phyloP scores from a whole-genome alignment of 345 rosid species.

The Syzygium grande region DNA sequence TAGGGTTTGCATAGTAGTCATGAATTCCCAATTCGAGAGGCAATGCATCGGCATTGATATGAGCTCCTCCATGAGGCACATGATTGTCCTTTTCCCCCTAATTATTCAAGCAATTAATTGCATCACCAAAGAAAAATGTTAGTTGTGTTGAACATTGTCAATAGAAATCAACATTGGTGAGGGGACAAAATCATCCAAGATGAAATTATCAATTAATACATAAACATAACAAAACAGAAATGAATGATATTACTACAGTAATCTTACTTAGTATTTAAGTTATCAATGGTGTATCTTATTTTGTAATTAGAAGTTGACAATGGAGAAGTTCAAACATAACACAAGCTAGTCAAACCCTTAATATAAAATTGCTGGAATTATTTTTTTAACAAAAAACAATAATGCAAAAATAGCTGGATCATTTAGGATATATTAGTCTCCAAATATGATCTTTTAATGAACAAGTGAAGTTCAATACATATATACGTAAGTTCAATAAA shows the following conservation, averaged over 20 bases:
- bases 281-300: neutral
- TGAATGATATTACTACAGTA: neutral
- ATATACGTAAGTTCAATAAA: neutral
- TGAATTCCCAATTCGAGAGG: neutral
- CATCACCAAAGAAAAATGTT: neutral
- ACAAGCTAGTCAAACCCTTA: neutral
- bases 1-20: neutral
- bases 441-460: neutral
- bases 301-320: neutral
- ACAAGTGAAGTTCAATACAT: neutral
- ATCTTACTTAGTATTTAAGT: neutral
- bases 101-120: neutral
- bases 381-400: neutral
- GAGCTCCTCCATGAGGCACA: neutral
- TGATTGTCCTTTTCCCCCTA: neutral
- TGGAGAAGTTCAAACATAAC: neutral
- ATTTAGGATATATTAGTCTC: neutral
- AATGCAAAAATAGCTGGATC: neutral
- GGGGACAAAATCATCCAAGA: neutral
- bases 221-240: neutral
- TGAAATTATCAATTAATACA: neutral
- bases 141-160: neutral
- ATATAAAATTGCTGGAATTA: neutral
- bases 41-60: neutral
- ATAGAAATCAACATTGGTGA: neutral